These are phyloP conservation scores for Camellia sinensis DNA, from an alignment of 148 eudicot genomes.

Conservation along the genomic window DNA sequence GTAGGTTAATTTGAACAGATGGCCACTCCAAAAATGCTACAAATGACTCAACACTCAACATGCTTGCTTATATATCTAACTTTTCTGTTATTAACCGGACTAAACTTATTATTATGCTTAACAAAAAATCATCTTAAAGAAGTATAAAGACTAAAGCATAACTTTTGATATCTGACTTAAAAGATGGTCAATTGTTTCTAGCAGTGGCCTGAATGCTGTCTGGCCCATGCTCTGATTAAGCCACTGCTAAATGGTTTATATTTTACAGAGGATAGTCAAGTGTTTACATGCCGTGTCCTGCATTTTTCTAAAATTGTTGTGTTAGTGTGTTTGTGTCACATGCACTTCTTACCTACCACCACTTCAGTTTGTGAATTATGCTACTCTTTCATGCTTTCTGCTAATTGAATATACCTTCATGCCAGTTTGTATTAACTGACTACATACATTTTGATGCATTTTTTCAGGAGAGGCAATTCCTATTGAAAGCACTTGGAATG, in stretches of 20 bases:
- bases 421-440: constrained; percentile 5
- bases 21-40: background rate
- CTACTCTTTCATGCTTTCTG: background rate
- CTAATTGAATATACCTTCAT: background rate
- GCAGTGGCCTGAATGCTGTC: background rate
- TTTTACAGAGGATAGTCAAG: background rate
- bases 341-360: background rate
- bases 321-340: no score
- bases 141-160: background rate
- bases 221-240: background rate
- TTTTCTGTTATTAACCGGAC: background rate
- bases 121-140: background rate
- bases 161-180: background rate
- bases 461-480: constrained; percentile 79
- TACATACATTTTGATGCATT: constrained; percentile 5
- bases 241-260: background rate
- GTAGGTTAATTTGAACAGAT: background rate
- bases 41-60: background rate
- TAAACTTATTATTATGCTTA: background rate
- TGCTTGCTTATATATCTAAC: background rate
- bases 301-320: no score
- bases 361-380: background rate
- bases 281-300: background rate
- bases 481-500: constrained; percentile 76
- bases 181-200: background rate